These are phyloP conservation scores for Cercophora sp. DNA, from an alignment of 495 filamentous ascomycete genomes.

Conservation along the genomic window DNA sequence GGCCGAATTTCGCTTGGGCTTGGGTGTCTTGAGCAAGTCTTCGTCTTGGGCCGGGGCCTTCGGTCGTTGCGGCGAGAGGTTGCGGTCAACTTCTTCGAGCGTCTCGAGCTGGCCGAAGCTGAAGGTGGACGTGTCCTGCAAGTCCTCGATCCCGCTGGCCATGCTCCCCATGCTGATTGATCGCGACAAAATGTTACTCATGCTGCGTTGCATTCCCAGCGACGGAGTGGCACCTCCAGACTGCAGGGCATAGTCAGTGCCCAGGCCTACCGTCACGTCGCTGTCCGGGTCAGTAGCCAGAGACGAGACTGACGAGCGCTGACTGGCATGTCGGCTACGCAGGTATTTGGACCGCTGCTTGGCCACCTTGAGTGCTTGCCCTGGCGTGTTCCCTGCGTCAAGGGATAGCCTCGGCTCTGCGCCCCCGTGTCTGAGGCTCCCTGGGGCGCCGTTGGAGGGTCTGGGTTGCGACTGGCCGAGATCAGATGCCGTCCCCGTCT, in stretches of 20 bases:
- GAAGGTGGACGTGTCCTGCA: conserved; percentile 53
- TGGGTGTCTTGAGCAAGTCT: conserved; percentile 40
- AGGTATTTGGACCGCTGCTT: conserved; percentile 64
- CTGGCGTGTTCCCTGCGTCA: conserved; percentile 33
- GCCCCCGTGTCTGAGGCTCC: not conserved
- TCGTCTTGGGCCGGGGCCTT: conserved; percentile 18
- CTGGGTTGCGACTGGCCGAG: conserved; percentile 10
- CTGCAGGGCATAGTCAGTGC: conserved; percentile 83
- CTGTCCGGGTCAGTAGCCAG: conserved; percentile 61
- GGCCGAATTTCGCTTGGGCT: conserved; percentile 45
- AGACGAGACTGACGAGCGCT: conserved; percentile 76
- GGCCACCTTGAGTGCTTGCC: conserved; percentile 24
- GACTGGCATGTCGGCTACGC: conserved; percentile 66
- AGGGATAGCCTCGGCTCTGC: conserved; percentile 26
- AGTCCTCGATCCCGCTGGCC: conserved; percentile 82
- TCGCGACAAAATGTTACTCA: conserved; percentile 60
- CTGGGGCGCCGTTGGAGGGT: not conserved
- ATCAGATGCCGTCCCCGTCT: conserved; percentile 7
- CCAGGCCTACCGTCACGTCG: conserved; percentile 61
- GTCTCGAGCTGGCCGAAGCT: conserved; percentile 43
- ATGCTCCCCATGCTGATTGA: conserved; percentile 90
- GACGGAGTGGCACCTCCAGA: conserved; percentile 71
- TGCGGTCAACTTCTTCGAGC: conserved; percentile 44
- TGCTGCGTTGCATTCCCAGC: conserved; percentile 47
- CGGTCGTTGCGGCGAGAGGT: conserved; percentile 29